A percentile compares a stretch with the other conserved stretches of the same genome.
Evolutionary conservation across 768 basidiomycete genomes (phyloP).

Genomic region (Hericium erinaceus): DNA sequence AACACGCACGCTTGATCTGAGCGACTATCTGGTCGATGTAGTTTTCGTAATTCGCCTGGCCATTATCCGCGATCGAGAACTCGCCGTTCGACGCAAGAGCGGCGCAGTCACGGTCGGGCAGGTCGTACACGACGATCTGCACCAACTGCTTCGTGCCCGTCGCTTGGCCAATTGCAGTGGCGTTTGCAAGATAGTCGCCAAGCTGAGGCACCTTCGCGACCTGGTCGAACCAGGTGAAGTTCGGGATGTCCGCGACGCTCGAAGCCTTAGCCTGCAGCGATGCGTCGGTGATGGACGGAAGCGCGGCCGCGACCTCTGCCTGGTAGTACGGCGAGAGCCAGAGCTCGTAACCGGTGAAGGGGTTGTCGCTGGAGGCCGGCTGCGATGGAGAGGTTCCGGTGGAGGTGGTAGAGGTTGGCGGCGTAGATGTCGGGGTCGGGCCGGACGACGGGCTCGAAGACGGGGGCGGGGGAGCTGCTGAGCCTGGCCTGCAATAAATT

Average conservation of each 20-base stretch:
- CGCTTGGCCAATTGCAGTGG: slow-evolving; percentile 32
- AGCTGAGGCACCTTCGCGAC: slow-evolving; percentile 46
- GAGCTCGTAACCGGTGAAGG: slow-evolving; percentile 41
- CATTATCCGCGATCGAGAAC: slow-evolving; percentile 48
- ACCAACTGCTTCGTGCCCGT: slow-evolving; percentile 37
- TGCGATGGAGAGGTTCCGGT: slow-evolving; percentile 16
- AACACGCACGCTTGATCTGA: slow-evolving; percentile 37
- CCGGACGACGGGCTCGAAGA: background rate
- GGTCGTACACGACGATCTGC: slow-evolving; percentile 37
- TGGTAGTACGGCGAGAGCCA: slow-evolving; percentile 51
- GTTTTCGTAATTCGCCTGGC: slow-evolving; percentile 42
- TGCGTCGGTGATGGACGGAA: slow-evolving; percentile 37
- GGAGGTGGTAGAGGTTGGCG: slow-evolving; percentile 13
- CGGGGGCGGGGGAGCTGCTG: slow-evolving; percentile 7
- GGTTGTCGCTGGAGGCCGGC: slow-evolving; percentile 40
- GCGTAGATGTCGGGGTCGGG: slow-evolving; percentile 7
- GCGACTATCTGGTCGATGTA: slow-evolving; percentile 59
- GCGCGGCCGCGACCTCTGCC: slow-evolving; percentile 42
- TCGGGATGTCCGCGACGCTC: slow-evolving; percentile 47
- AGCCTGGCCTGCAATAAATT: background rate
- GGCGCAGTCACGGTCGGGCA: slow-evolving; percentile 60
- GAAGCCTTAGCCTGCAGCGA: slow-evolving; percentile 41
- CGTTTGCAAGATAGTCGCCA: slow-evolving; percentile 49
- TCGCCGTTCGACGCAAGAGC: slow-evolving; percentile 60
- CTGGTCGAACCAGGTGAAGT: slow-evolving; percentile 54